Base-by-base conservation (phyloP, 2,329 filamentous ascomycete genomes). In the Zalaria sp. region DNA sequence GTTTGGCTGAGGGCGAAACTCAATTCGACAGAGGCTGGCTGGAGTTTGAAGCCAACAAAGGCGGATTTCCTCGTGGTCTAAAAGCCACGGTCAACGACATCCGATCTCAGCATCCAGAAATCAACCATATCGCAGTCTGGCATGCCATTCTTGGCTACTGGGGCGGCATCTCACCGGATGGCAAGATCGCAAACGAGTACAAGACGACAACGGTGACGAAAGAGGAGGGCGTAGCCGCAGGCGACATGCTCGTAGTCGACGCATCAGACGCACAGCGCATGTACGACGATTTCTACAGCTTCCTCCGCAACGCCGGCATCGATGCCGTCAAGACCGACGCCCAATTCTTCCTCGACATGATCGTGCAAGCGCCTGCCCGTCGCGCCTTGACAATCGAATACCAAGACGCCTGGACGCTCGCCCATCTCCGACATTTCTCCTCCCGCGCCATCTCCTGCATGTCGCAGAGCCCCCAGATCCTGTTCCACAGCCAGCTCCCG, bases 301-400 rank as follows among this genome's bases (percentile, higher is more conserved):
- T 94, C 54, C 72, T 98, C 1, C 69, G 71, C 0, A 71, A 72
- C 3, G 73, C 74, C 31, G 88, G 87, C 0, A 68, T 98, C 28
- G 83, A 93, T 57, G 80, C 79, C 0, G 88, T 94, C 50, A 98
- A 98, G 60, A 88, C 88, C 0, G 91, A 98, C 57, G 86, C 78
- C 0, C 89, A 98, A 55, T 94, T 88, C 63, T 84, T 87, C 65
- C 66, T 93, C 11, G 89, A 96, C 56, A 74, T 81, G 3, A 73
- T 88, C 52, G 64, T 72, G 25, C 73, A 78, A 37, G 77, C 89
- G 5, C 65, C 73, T 10, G 74, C 78, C 53, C 78, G 89, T n/a
- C 73, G 77, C 29, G 68, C 75, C 5, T 73, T 95, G 31, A 86
- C 79, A 37, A 72, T 71, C 5, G 66, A 78, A 3, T 95, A 94